These are phyloP conservation scores for Magnaporthiopsis rhizophila DNA, from an alignment of 2,329 filamentous ascomycete species.

Conservation along the genomic window DNA sequence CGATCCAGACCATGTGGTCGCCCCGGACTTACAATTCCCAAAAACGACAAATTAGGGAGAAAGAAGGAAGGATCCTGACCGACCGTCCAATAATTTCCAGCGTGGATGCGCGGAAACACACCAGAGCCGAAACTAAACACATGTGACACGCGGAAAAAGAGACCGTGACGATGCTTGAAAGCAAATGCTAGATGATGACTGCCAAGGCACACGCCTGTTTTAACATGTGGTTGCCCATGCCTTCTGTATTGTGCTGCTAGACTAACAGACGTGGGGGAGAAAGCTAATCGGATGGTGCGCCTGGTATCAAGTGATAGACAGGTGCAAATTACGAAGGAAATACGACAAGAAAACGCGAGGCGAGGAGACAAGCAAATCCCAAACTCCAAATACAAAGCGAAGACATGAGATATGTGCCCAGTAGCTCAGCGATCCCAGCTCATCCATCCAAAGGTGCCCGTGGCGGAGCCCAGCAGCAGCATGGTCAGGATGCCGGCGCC, in stretches of 20 bases:
- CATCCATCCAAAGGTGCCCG: constrained; percentile 24
- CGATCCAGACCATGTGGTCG: neutral
- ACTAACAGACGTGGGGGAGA: neutral
- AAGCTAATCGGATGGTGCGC: neutral
- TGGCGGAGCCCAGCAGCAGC: constrained; percentile 22
- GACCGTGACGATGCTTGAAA: neutral
- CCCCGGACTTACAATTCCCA: neutral
- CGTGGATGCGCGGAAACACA: no score
- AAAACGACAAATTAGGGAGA: neutral
- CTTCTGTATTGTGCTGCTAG: neutral
- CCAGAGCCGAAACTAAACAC: neutral
- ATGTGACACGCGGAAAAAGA: neutral
- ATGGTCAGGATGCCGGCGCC: constrained; percentile 34
- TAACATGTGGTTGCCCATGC: neutral
- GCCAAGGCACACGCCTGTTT: no score
- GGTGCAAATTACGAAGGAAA: neutral
- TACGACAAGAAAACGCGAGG: neutral
- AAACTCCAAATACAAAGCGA: neutral
- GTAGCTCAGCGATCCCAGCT: constrained; percentile 12
- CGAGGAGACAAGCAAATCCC: neutral
- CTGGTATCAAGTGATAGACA: neutral
- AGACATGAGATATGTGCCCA: neutral
- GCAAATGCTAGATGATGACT: neutral
- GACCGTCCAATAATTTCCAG: neutral
- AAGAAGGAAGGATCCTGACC: neutral